Conservation (phyloP, 78 protist species). For the Cavenderia fasciculata region DNA sequence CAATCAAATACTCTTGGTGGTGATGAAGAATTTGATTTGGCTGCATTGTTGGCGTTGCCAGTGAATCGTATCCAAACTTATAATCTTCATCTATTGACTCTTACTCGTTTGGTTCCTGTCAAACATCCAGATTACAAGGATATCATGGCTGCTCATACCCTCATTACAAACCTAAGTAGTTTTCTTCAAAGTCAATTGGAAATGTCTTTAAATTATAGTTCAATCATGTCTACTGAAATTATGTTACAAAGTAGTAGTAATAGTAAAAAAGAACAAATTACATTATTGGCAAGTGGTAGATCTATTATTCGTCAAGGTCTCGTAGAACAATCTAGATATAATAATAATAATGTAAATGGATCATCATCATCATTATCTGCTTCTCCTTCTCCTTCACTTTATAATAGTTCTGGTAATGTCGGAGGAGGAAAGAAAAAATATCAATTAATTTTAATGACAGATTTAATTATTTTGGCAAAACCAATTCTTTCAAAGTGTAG, state of each 20-base stretch:
- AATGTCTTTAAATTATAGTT: conserved; percentile 56
- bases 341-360: too few relatives aligned
- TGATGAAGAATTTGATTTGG: conserved; percentile 49
- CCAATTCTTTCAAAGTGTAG: conserved; percentile 56
- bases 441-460: conserved; percentile 33
- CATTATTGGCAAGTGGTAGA: conserved; percentile 42
- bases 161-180: conserved; percentile 30
- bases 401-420: too few relatives aligned
- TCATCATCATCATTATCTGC: too few relatives aligned
- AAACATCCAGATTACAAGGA: conserved; percentile 25
- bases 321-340: conserved; percentile 7
- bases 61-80: conserved; percentile 59
- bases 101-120: conserved; percentile 34
- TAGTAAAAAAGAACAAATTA: neutral
- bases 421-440: neutral
- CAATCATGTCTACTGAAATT: conserved; percentile 31
- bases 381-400: too few relatives aligned
- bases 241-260: conserved; percentile 25
- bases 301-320: conserved; percentile 42
- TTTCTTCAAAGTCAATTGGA: conserved; percentile 63
- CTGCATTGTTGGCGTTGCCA: conserved; percentile 43
- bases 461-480: conserved; percentile 20
- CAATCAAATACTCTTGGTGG: neutral
- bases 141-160: conserved; percentile 3
- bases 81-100: conserved; percentile 12